Conservation (phyloP, 163 green algal genomes). For the Chlamydomonas reinhardtii region DNA sequence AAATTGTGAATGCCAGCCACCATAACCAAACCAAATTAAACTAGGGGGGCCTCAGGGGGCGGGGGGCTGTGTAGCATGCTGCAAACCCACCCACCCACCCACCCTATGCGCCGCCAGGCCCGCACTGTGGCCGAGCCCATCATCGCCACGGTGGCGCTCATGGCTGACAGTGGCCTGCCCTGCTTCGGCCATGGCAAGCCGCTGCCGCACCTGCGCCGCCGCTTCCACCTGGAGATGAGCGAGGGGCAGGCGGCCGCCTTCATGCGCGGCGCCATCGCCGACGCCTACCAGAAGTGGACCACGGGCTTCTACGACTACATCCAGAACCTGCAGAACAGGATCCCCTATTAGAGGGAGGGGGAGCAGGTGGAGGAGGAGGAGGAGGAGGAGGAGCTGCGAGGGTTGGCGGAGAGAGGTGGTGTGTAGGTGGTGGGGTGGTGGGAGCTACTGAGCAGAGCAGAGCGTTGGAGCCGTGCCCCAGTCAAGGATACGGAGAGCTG, state of each 20-base stretch:
- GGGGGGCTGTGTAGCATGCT: no score
- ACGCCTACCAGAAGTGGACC: slow-evolving; percentile 97
- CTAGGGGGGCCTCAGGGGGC: no score
- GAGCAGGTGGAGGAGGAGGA: no score
- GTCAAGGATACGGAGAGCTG: no score
- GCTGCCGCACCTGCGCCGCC: slow-evolving; percentile 81
- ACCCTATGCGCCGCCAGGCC: no score
- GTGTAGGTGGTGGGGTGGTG: no score
- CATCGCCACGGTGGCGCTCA: slow-evolving; percentile 87
- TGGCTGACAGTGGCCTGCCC: slow-evolving; percentile 92
- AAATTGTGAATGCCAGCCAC: no score
- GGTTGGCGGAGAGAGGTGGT: background rate
- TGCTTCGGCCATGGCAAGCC: slow-evolving; percentile 91
- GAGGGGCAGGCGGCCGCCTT: slow-evolving; percentile 86
- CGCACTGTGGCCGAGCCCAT: slow-evolving; percentile 84
- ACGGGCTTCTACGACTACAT: slow-evolving; percentile 96
- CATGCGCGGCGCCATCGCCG: slow-evolving; percentile 82
- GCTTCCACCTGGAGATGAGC: slow-evolving; percentile 93
- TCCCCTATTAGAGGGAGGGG: slow-evolving; percentile 42
- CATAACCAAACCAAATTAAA: no score
- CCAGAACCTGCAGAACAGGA: slow-evolving; percentile 73
- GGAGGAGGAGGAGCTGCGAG: no score
- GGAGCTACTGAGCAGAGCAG: no score
- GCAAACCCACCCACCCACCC: no score
- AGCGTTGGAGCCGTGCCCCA: no score